phyloP scores from a whole-genome alignment of 179 eudicot genomes.

The Amaranthus tricolor region DNA sequence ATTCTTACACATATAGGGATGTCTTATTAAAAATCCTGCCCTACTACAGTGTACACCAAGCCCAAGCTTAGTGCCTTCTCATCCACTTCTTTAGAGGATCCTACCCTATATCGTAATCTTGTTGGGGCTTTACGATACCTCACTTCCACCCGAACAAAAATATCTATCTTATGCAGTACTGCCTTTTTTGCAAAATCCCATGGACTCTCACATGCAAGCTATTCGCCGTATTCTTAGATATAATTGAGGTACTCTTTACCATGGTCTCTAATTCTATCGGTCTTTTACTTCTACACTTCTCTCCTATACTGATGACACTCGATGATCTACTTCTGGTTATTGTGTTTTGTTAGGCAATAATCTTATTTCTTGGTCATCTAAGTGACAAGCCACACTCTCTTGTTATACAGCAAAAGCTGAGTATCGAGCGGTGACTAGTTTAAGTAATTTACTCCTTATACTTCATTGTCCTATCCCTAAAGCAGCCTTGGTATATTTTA shows the following conservation, averaged over 20 bases:
- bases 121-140: background rate
- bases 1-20: no score
- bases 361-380: background rate
- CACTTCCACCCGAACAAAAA: background rate
- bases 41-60: no score
- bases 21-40: no score
- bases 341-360: background rate
- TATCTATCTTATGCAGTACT: background rate
- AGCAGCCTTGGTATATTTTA: no score
- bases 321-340: slow-evolving; percentile 2
- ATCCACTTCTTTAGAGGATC: no score
- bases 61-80: no score
- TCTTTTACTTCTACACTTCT: background rate
- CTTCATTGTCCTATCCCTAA: no score
- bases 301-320: background rate
- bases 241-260: background rate
- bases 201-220: no score
- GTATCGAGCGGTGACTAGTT: background rate
- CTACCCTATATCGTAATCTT: no score
- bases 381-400: background rate
- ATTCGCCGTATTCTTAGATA: background rate
- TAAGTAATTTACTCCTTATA: no score
- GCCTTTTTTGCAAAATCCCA: background rate
- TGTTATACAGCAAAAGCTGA: background rate
- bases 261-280: background rate